Evolutionary conservation across 176 grass and related monocot species (phyloP), one percentile per base, ranked within the genome.

Genomic region (Lolium perenne): DNA sequence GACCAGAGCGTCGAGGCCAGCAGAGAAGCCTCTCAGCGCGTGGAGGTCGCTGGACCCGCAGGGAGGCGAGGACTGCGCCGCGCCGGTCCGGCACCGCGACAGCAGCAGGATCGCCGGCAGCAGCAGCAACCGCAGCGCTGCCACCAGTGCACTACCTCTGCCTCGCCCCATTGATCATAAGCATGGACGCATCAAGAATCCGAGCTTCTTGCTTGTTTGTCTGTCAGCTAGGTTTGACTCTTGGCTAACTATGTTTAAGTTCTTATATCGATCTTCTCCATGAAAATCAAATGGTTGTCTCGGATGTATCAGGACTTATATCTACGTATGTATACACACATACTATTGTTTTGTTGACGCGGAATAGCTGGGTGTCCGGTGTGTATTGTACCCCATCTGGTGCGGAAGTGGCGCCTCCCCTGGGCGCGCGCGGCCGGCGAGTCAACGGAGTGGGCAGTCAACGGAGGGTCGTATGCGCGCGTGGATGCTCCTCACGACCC

Each of bases 21-120:
- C 59, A 0, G 85, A 87, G 80, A 91, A 91, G 4, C 80, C 80
- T 16, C 85, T 60, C 59, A 91, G 68, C 26, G 85, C 85, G 32
- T 16, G 25, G 7, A 87, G 85, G 85, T 91, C 85, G 3, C 25
- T 50, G 7, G 38, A 10, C 67, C 14, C n/a, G 58, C 85, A 91
- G 11, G 67, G 57, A 20, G 0, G 15, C 26, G 26, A 14, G 3
- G 20, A 0, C 83, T 64, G 73, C 55, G 74, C 65, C 12, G 7
- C 20, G 68, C 7, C 38, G 57, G 1, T 16, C 74, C 7, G 0
- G 58, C 50, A 1, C 53, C 11, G 20, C n/a, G 21, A 62, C 78
- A 78, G 17, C 6, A 74, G 1, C 10, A 77, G 0, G 14, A 87
- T 14, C 50, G n/a, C 10, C 15, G 20, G 32, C 0, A 72, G 8